Percentiles rank a stretch among this genome's conserved stretches.
Conservation (phyloP, 1,139 yeast species). For the Arxiozyma bovina region DNA sequence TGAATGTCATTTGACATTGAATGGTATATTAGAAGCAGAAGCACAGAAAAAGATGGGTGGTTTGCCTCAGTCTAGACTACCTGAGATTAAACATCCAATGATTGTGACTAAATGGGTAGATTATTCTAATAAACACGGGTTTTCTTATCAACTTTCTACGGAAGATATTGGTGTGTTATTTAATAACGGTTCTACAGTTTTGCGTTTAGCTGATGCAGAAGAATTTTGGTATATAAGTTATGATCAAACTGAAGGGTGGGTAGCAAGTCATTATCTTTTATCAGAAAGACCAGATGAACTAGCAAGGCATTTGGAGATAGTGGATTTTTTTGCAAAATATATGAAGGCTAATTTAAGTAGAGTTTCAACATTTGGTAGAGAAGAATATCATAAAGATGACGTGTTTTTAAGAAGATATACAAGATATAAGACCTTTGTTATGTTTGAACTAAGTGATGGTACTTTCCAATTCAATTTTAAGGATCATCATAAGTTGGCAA, state of each 20-base stretch:
- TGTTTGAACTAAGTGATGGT: conserved; percentile 92
- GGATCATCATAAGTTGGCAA: conserved; percentile 83
- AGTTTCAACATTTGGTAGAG: conserved; percentile 46
- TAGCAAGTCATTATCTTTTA: conserved; percentile 53
- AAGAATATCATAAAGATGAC: conserved; percentile 42
- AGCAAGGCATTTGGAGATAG: conserved; percentile 67
- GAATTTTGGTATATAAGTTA: conserved; percentile 53
- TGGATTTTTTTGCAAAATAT: conserved; percentile 74
- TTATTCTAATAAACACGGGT: conserved; percentile 86
- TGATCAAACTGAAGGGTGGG: conserved; percentile 63
- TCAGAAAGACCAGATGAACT: conserved; percentile 52
- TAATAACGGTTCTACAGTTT: conserved; percentile 72
- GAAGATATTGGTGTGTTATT: conserved; percentile 89
- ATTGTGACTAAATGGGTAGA: conserved; percentile 96
- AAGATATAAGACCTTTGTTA: conserved; percentile 67
- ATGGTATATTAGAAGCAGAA: conserved; percentile 37
- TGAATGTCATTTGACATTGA: conserved; percentile 37
- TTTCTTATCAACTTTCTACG: conserved; percentile 83
- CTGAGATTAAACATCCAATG: conserved; percentile 49
- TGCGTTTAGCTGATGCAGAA: conserved; percentile 56
- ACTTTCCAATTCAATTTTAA: conserved; percentile 88
- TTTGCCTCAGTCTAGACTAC: conserved; percentile 27
- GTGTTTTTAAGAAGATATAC: conserved; percentile 74
- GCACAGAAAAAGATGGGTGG: conserved; percentile 37
- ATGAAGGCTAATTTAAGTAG: conserved; percentile 75